Percentiles rank a stretch among this genome's conserved stretches.
Conservation (phyloP, 2,329 filamentous ascomycete genomes). For the Diaporthe citrichinensis region DNA sequence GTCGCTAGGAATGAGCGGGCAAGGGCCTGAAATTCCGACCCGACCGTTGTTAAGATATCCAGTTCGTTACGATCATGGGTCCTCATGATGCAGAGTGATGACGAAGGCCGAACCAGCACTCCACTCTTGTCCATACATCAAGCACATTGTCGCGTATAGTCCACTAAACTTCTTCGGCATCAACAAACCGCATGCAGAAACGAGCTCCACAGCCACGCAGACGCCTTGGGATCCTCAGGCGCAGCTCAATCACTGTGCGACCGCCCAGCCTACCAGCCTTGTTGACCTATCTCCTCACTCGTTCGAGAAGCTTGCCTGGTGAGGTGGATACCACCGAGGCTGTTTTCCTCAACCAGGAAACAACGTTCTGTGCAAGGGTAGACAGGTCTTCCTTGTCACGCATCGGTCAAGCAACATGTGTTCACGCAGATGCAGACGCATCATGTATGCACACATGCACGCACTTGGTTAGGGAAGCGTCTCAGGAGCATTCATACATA, state of each 20-base stretch:
- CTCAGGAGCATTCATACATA: background rate
- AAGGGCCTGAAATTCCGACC: background rate
- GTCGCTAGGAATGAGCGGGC: background rate
- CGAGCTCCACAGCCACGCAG: background rate
- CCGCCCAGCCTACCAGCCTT: background rate
- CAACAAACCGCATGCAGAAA: background rate
- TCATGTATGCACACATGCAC: conserved; percentile 9
- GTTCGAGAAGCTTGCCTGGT: conserved; percentile 10
- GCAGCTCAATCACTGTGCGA: background rate
- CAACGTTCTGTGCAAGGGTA: background rate
- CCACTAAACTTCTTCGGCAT: background rate
- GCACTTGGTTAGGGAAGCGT: background rate
- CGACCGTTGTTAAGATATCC: background rate
- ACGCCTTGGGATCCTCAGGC: background rate
- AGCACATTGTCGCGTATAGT: background rate
- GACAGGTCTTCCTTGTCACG: background rate
- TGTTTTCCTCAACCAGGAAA: background rate
- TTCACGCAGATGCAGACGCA: conserved; percentile 23
- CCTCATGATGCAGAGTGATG: background rate
- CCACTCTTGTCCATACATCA: background rate
- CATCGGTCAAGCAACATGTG: conserved; percentile 12
- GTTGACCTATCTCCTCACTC: background rate
- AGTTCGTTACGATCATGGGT: background rate
- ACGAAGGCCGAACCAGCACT: background rate
- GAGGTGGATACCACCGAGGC: background rate